phyloP scores from a whole-genome alignment of 257 asterid species.

The Ilex asprella region DNA sequence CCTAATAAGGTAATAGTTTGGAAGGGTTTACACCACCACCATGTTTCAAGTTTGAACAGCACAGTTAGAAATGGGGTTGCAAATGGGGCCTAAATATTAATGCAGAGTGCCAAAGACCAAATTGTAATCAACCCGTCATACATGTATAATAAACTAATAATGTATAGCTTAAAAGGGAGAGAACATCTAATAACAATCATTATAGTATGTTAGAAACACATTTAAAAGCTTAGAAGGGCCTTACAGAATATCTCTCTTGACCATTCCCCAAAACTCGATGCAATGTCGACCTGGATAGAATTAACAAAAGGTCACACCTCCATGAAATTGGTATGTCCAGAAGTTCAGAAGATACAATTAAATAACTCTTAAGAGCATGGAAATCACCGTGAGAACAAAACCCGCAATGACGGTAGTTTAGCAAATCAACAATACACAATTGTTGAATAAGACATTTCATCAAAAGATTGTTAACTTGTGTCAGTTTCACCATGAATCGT shows the following conservation, averaged over 20 bases:
- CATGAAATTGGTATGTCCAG: background rate
- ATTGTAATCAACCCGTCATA: background rate
- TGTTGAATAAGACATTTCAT: no score
- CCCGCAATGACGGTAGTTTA: background rate
- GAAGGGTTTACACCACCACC: no score
- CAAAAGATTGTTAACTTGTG: no score
- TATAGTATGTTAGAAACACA: background rate
- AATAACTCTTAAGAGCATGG: background rate
- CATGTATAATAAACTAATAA: background rate
- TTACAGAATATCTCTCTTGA: constrained; percentile 84
- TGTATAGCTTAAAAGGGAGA: no score
- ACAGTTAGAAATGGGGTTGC: no score
- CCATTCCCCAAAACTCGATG: constrained; percentile 83
- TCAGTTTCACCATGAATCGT: no score
- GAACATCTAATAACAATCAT: no score
- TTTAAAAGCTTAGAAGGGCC: constrained; percentile 18
- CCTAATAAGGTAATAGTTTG: no score
- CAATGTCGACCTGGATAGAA: constrained; percentile 63
- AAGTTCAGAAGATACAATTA: background rate
- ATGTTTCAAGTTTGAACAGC: no score
- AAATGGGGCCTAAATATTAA: no score
- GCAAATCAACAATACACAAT: background rate
- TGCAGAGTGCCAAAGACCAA: background rate
- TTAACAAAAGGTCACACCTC: background rate
- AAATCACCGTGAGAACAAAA: background rate